phyloP scores from a whole-genome alignment of 441 rosid species.

The Gossypium davidsonii region DNA sequence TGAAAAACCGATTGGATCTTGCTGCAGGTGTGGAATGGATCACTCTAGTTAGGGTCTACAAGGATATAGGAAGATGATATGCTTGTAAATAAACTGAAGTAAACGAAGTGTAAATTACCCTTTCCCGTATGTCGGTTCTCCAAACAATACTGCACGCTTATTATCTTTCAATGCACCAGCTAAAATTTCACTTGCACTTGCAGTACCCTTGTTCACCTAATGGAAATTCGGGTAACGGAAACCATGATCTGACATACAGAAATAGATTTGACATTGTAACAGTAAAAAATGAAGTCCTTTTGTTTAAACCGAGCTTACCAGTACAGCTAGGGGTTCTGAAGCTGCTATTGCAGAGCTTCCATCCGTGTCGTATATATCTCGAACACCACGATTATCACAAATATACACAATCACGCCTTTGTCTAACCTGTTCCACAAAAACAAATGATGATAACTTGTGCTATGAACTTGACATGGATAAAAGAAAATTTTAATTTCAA shows the following conservation, averaged over 20 bases:
- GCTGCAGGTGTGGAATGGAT: constrained; percentile 34
- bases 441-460: neutral
- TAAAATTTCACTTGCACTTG: constrained; percentile 94
- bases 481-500: neutral
- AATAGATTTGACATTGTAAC: neutral
- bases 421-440: constrained; percentile 55
- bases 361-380: constrained; percentile 88
- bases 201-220: constrained; percentile 96
- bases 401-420: constrained; percentile 91
- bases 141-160: constrained; percentile 75
- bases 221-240: constrained; percentile 11
- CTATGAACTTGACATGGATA: neutral
- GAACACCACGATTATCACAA: constrained; percentile 75
- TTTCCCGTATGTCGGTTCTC: constrained; percentile 91
- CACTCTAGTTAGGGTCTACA: constrained; percentile 9
- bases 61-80: neutral
- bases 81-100: neutral
- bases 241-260: neutral
- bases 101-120: constrained; percentile 45
- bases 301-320: constrained; percentile 37
- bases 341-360: constrained; percentile 71
- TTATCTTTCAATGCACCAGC: constrained; percentile 95
- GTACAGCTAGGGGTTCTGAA: constrained; percentile 78
- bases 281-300: neutral
- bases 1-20: constrained; percentile 91